Percentiles rank a stretch among this genome's conserved stretches.
Evolutionary conservation across 1,284 basidiomycete genomes (phyloP).

Genomic region (Ganoderma sinense): DNA sequence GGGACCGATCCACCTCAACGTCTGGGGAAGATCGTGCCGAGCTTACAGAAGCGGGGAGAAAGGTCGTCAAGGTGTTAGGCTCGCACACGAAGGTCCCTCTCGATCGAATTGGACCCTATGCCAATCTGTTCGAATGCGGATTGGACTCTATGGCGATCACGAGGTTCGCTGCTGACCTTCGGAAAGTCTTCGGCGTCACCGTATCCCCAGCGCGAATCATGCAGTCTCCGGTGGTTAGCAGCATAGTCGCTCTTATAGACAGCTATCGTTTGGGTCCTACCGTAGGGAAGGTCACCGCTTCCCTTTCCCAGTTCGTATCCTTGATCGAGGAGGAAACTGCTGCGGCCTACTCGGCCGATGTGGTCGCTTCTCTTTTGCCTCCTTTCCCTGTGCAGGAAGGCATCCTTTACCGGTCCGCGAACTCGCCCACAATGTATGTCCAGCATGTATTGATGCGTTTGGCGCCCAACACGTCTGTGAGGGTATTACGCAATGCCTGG

Average conservation of each 20-base stretch:
- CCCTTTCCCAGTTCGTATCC: conserved; percentile 37
- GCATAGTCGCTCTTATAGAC: conserved; percentile 41
- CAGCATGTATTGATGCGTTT: conserved; percentile 52
- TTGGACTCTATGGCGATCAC: conserved; percentile 54
- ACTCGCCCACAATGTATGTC: conserved; percentile 50
- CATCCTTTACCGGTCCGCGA: conserved; percentile 52
- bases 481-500: conserved; percentile 47
- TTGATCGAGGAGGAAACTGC: conserved; percentile 39
- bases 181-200: conserved; percentile 37
- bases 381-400: conserved; percentile 59
- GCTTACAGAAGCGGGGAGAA: conserved; percentile 30
- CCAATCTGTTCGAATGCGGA: conserved; percentile 54
- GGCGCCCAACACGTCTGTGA: conserved; percentile 34
- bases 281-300: conserved; percentile 13
- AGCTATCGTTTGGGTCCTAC: not conserved
- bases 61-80: conserved; percentile 28
- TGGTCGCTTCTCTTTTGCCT: conserved; percentile 48
- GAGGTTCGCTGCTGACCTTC: conserved; percentile 47
- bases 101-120: conserved; percentile 20
- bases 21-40: conserved; percentile 8
- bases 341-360: conserved; percentile 33
- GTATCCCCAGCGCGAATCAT: conserved; percentile 52
- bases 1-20: conserved; percentile 6
- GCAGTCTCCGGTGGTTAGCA: conserved; percentile 45
- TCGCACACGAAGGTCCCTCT: conserved; percentile 25